Conservation (phyloP, 441 rosid species). For the Macaranga tanarius region DNA sequence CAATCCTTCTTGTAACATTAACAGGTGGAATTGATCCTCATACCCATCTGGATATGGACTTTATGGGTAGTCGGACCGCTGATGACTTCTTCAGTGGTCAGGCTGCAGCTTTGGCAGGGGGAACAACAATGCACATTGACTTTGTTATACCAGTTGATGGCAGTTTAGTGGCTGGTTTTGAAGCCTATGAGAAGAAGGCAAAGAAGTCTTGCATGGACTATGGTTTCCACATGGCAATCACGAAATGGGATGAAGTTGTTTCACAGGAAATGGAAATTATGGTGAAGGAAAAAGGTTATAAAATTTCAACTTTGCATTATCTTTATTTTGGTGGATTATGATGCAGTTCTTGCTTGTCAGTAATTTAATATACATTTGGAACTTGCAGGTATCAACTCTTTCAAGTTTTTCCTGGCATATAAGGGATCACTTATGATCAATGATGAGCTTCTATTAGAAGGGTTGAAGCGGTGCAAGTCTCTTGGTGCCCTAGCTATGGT, state of each 20-base stretch:
- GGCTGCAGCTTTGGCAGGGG: conserved; percentile 98
- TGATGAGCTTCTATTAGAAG: conserved; percentile 82
- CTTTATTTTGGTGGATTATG: conserved; percentile 10
- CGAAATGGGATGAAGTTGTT: conserved; percentile 84
- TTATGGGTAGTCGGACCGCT: conserved; percentile 69
- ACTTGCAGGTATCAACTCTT: conserved; percentile 85
- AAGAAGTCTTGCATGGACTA: conserved; percentile 83
- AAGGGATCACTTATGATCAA: conserved; percentile 80
- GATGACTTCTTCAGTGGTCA: conserved; percentile 98
- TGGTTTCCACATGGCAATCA: conserved; percentile 94
- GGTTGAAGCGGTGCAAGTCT: conserved; percentile 79
- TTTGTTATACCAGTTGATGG: conserved; percentile 85
- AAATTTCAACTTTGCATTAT: conserved; percentile 13
- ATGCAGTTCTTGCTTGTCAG: conserved; percentile 1
- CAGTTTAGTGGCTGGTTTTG: conserved; percentile 66
- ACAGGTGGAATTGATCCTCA: conserved; percentile 98
- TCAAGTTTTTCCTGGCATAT: conserved; percentile 94
- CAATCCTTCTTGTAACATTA: conserved; percentile 6
- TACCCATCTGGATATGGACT: conserved; percentile 81
- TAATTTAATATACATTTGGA: conserved; percentile 9
- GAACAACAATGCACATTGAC: conserved; percentile 97
- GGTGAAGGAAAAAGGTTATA: conserved; percentile 81
- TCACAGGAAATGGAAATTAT: conserved; percentile 81
- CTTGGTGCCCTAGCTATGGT: conserved; percentile 99
- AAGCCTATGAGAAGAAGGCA: conserved; percentile 72